Base-by-base conservation (phyloP, 2,329 filamentous ascomycete species). In the Colletotrichum sp. region DNA sequence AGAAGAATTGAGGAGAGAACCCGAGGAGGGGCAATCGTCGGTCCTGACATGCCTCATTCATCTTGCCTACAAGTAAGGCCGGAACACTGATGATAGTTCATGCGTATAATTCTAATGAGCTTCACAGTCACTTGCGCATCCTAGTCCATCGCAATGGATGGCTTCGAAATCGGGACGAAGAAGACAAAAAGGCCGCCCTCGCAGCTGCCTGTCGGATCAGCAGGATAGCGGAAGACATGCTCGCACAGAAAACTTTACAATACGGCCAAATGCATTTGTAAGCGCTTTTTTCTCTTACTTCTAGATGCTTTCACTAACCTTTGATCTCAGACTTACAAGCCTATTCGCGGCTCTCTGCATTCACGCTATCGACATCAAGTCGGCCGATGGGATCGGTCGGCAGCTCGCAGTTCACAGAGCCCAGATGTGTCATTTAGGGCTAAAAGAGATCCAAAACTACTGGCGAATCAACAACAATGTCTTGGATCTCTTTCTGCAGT, bases 391-490 rank as follows among this genome's bases (percentile, higher is more conserved):
- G 29, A 81, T 85, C 15, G 78, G 82, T 8, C 80, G 83, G 29
- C 78, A 83, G 4, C 82, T 86, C 11, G 83, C 84, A 30, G 83
- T 85, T 68, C 82, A 85, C 73, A 80, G 84, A 22, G 84, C 84
- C 2, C 83, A 85, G 39, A 82, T 85, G 76, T 86, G 84, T 49
- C 82, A 85, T 3, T 78, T 86, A 4, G 83, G 83, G 6, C 79
- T 86, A 2, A 82, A 85, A 55, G 84, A 85, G 76, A 80, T 86
- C 1, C 83, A 85, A 30, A 84, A 85, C n/a, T 85, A 85, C 77
- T 86, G 84, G 84, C 79, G 82, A 22, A 84, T 85, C 75, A 86
- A 86, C 79, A 85, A 84, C 77, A 84, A 84, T 39, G 79, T 85
- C 1, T 80, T 86, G 8, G 84, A 86, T 29, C 76, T 86, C 8